Conservation (phyloP, 1,139 yeast genomes). For the Pichia sp. region DNA sequence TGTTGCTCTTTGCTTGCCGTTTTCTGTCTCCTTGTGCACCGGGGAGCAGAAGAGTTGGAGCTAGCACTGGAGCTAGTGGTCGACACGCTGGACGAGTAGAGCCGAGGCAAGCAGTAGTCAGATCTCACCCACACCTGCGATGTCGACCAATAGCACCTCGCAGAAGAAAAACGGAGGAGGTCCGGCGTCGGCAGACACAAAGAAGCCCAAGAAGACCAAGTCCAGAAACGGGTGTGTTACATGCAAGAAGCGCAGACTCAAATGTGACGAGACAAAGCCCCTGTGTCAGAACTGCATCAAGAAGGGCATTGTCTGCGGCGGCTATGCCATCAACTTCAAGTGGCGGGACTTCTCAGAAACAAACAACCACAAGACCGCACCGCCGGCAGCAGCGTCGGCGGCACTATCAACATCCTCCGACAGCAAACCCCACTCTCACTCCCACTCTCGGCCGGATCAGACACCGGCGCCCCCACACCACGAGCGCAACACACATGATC, state of each 20-base stretch:
- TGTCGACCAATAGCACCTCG: background rate
- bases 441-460: too few relatives aligned
- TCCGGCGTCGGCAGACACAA: background rate
- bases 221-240: constrained; percentile 50
- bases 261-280: constrained; percentile 58
- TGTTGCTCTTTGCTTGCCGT: too few relatives aligned
- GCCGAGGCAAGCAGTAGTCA: background rate
- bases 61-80: too few relatives aligned
- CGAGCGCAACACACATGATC: background rate
- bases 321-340: constrained; percentile 59
- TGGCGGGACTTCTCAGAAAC: constrained; percentile 53
- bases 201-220: constrained; percentile 31
- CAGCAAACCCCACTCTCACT: too few relatives aligned
- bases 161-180: background rate
- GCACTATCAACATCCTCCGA: background rate
- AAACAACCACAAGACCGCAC: constrained; percentile 4
- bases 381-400: background rate
- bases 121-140: background rate
- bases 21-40: too few relatives aligned
- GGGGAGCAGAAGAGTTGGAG: too few relatives aligned
- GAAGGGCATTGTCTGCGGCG: constrained; percentile 51
- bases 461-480: background rate
- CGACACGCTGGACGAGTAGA: too few relatives aligned
- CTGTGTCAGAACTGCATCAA: constrained; percentile 43
- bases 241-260: constrained; percentile 51